Evolutionary conservation across 1,139 yeast species (phyloP).

Genomic region (Magnusiomyces fungicola): DNA sequence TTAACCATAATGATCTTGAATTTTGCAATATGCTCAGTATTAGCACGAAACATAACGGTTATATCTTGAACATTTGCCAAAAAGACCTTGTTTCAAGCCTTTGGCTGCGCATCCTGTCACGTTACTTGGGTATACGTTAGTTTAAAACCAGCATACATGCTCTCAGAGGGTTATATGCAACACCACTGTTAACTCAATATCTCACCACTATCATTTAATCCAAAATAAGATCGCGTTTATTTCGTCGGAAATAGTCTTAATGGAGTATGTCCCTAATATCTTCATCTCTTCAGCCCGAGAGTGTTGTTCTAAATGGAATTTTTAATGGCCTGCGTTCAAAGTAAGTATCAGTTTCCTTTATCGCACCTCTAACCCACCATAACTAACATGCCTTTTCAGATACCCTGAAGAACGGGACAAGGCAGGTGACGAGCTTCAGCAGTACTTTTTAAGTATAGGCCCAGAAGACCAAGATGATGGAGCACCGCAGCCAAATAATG

Average conservation of each 20-base stretch:
- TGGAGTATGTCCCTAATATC: conserved; percentile 8
- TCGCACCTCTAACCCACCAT: not conserved
- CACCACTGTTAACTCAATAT: too few species aligned
- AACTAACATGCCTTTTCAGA: conserved; percentile 18
- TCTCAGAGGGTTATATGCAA: too few species aligned
- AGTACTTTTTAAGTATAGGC: conserved; percentile 60
- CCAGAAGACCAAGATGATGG: conserved; percentile 74
- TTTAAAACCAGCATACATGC: too few species aligned
- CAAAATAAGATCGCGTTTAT: not conserved
- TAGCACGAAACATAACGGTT: not conserved
- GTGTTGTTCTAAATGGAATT: conserved; percentile 19
- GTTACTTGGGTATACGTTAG: too few species aligned
- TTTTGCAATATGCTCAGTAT: not conserved
- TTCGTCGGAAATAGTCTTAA: not conserved
- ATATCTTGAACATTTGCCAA: too few species aligned
- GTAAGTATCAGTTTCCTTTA: conserved; percentile 14
- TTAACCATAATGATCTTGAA: not conserved
- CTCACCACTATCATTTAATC: too few species aligned
- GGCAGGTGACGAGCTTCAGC: conserved; percentile 57
- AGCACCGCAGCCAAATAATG: conserved; percentile 72
- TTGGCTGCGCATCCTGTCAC: too few species aligned
- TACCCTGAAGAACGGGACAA: conserved; percentile 29
- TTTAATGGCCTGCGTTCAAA: conserved; percentile 23
- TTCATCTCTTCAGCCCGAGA: conserved; percentile 14
- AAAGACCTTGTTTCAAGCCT: too few species aligned